Evolutionary conservation across 176 grass and related monocot genomes (phyloP).

Genomic region (Typha latifolia): DNA sequence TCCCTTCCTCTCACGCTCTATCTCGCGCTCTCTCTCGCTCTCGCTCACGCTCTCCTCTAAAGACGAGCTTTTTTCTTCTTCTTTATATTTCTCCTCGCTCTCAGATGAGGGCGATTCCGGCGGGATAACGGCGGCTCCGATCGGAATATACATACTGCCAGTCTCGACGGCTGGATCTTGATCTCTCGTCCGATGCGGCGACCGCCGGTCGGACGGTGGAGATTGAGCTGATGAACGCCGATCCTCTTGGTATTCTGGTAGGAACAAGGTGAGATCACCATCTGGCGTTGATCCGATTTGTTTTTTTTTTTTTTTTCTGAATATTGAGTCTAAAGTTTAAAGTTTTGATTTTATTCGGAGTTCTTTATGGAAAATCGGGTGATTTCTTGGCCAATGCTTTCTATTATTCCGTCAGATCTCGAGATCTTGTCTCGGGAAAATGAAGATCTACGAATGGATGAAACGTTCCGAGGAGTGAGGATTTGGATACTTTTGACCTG

Average conservation of each 20-base stretch:
- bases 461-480: neutral
- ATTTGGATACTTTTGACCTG: neutral
- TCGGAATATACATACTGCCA: neutral
- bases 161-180: conserved; percentile 18
- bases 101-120: conserved; percentile 42
- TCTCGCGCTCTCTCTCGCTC: conserved; percentile 13
- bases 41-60: conserved; percentile 18
- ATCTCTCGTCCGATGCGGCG: neutral
- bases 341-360: neutral
- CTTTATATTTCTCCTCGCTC: neutral
- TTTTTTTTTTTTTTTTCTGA: too few species aligned
- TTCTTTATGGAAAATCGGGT: neutral
- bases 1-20: conserved; percentile 9
- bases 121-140: conserved; percentile 19
- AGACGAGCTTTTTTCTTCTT: neutral
- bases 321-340: neutral
- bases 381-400: neutral
- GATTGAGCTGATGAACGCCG: neutral
- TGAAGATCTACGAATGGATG: neutral
- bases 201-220: neutral
- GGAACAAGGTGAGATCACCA: neutral
- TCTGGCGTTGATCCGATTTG: neutral
- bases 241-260: neutral
- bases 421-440: neutral
- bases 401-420: neutral